Evolutionary conservation across 371 early-diverging fungal species (phyloP).

Genomic region (Mucor velutinosus): DNA sequence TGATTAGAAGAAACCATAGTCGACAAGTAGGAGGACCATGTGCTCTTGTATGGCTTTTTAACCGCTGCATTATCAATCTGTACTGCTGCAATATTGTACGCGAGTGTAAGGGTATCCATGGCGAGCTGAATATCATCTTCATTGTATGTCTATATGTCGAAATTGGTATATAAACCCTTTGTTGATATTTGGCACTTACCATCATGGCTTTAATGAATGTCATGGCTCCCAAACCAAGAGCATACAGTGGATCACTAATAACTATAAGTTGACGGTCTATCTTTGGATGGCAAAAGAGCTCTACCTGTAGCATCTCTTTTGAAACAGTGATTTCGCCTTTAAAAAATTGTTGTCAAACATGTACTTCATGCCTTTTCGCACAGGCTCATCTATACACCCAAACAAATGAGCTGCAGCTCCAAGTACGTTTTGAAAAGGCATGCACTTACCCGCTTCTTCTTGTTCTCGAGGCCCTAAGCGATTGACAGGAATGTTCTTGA

Average conservation of each 20-base stretch:
- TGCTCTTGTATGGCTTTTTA: slow-evolving; percentile 32
- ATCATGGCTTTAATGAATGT: slow-evolving; percentile 37
- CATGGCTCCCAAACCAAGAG: slow-evolving; percentile 38
- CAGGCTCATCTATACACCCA: slow-evolving; percentile 36
- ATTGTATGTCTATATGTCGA: slow-evolving; percentile 42
- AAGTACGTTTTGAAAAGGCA: background rate
- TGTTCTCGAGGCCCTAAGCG: slow-evolving; percentile 54
- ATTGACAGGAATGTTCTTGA: slow-evolving; percentile 41
- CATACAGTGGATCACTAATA: slow-evolving; percentile 38
- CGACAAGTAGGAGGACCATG: slow-evolving; percentile 23
- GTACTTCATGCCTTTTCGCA: slow-evolving; percentile 40
- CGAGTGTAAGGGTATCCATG: slow-evolving; percentile 34
- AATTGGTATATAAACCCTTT: too few species aligned
- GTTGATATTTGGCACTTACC: slow-evolving; percentile 17
- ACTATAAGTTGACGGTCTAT: background rate
- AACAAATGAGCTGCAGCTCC: background rate
- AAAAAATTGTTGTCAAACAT: slow-evolving; percentile 53
- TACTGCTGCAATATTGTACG: slow-evolving; percentile 45
- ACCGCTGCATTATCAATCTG: slow-evolving; percentile 43
- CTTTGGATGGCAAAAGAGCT: background rate
- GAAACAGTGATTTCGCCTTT: slow-evolving; percentile 38
- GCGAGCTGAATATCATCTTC: slow-evolving; percentile 51
- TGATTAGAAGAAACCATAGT: slow-evolving; percentile 11
- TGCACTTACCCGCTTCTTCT: slow-evolving; percentile 48
- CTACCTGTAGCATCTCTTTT: slow-evolving; percentile 21